Evolutionary conservation across 805 yeast genomes (phyloP), one percentile per base, ranked within the genome.

Genomic region (Tetrapisispora fleetii): DNA sequence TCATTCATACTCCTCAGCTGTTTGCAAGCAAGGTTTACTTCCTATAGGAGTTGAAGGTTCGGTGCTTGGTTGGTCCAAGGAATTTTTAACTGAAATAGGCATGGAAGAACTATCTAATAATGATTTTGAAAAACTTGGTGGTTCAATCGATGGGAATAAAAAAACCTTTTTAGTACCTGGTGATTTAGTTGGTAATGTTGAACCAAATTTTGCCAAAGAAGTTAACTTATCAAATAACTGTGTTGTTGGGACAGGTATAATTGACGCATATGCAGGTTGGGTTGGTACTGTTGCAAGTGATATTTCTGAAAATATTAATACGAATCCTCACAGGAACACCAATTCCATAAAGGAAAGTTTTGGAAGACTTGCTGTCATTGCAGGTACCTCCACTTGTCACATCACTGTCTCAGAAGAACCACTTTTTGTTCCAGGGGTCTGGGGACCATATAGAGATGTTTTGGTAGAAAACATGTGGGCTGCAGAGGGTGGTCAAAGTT

Each of bases 221-320:
- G 73, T 93, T 58, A 98, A 98, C 11, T 74, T 93, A 53, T 77
- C 93, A 10, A 76, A 84, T 21, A 73, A 75, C 46, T 85, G 95
- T 68, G 78, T 80, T 32, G 98, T 93, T 39, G 97, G 96, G 8
- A 82, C 95, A 1, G 97, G 96, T 62, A 95, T 93, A 37, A 93
- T 93, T 62, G 99, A 93, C 65, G 97, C 98, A 6, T 93, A 93
- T 63, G 95, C 98, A 4, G 99, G 99, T 41, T 93, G 98, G 97
- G 79, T 93, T 48, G 99, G 99, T 49, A 93, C 98, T 1, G 96
- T 91, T 50, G 99, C 97, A 27, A 95, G 95, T 1, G 80, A 81
- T 56, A 81, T 88, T 5, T 86, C 83, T 53, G 36, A 6, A 4
- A 3, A 61, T 69, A 5, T 71, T 61, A 22, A 16, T 13, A 19